Evolutionary conservation across 768 basidiomycete species (phyloP).

Genomic region (Hygrocybe coccinea): DNA sequence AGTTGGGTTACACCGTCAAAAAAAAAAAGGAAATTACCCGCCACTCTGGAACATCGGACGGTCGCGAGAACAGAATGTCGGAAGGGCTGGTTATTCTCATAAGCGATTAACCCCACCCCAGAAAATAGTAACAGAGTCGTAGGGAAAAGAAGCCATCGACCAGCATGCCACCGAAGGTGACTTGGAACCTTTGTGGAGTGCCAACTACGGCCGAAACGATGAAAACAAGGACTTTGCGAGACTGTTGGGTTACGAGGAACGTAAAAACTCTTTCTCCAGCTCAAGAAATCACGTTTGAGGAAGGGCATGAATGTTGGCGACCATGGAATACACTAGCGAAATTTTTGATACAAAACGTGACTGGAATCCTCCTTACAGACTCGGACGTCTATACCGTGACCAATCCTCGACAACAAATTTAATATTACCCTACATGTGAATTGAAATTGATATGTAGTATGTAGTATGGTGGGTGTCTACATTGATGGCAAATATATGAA

Average conservation of each 20-base stretch:
- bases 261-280: constrained; percentile 15
- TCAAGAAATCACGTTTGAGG: constrained; percentile 16
- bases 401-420: too few species aligned
- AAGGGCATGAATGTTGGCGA: constrained; percentile 11
- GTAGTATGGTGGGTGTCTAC: background rate
- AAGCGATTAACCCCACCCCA: constrained; percentile 43
- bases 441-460: background rate
- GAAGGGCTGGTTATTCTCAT: constrained; percentile 67
- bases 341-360: background rate
- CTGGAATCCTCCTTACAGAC: too few species aligned
- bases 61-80: constrained; percentile 70
- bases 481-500: background rate
- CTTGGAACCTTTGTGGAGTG: background rate
- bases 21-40: constrained; percentile 41
- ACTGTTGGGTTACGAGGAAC: constrained; percentile 1
- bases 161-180: background rate
- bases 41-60: constrained; percentile 76
- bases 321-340: background rate
- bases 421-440: too few species aligned
- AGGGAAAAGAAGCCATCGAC: constrained; percentile 37
- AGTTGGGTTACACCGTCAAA: constrained; percentile 25
- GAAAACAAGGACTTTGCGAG: background rate
- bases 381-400: too few species aligned
- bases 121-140: constrained; percentile 34
- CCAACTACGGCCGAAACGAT: background rate